Base-by-base conservation (phyloP, 225 moss, liverwort and hornwort genomes). In the Climacium dendroides region DNA sequence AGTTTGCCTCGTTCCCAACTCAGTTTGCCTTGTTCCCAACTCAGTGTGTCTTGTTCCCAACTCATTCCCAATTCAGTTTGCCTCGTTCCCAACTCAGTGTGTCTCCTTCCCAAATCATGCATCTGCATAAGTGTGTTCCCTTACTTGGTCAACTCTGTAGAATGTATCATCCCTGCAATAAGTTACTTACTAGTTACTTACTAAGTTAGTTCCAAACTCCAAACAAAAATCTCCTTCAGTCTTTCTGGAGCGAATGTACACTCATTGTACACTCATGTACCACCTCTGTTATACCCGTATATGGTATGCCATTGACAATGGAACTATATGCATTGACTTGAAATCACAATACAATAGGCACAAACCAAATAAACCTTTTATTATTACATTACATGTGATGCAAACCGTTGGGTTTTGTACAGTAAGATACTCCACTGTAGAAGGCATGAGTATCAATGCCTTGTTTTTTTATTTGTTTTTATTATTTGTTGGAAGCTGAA, bases 201-300 rank as follows among this genome's bases (percentile, higher is more conserved):
- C n/a, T n/a, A n/a, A 35, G 4, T 39, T 24, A 7, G 16, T n/a
- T n/a, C n/a, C n/a, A n/a, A n/a, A n/a, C n/a, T n/a, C n/a, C n/a
- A n/a, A 43, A 16, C 45, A 9, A 3, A 19, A 48, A 74, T 4
- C 20, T 48, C 32, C 73, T 9, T 71, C n/a, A n/a, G n/a, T n/a
- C 43, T 32, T 48, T 13, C 20, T 12, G 34, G 8, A 19, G 32
- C 12, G 48, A 74, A 7, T 74, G 48, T 19, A 13, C 50, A 34
- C n/a, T n/a, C n/a, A 45, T 45, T 45, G 45, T 45, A 45, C 45
- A 45, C 50, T 50, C 34, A 13, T 32, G 7, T 8, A 28, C 17
- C 16, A 3, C 15, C 20, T 35, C 0, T 3, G 5, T 35, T 29
- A 3, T 43, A 30, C 74, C 0, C 0, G 19, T 52, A 32, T 50